Base-by-base conservation (phyloP, 495 filamentous ascomycete species). In the Clavariopsis aquatica region DNA sequence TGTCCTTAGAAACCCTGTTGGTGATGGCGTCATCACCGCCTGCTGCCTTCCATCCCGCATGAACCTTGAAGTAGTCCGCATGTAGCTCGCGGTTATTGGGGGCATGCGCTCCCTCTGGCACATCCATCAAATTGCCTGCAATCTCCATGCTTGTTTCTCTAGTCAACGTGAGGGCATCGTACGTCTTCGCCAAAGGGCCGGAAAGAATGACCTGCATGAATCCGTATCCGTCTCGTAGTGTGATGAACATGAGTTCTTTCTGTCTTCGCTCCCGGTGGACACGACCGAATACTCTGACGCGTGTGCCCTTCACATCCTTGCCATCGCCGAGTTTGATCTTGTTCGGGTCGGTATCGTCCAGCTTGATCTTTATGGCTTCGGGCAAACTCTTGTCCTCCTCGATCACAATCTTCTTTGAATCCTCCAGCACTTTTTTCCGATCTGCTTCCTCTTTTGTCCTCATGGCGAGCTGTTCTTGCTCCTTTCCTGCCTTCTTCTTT, bases 11-110 rank as follows among this genome's bases (percentile, higher is more conserved):
- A 23, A 96, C 91, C 65, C 87, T 88, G 81, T 90, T 96, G 81
- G 91, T 96, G 74, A 96, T 93, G 59, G 95, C 90, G 60, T 98
- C 94, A 62, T 92, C 88, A 71, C 93, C 94, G 52, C 90, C 89
- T 15, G 91, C 90, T 19, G 92, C 92, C 64, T 85, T 85, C 65
- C 92, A 69, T 17, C 51, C 60, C 12, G 65, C 89, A 63, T 93
- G 84, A 71, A 98, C 84, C 74, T 87, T 85, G 80, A 87, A 98
- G 80, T 90, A 98, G 74, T 99, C 94, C 60, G 90, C 95, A 66
- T 96, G 92, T 49, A 99, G 82, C 76, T 99, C 94, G 54, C 96
- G 90, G 82, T 87, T 79, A 75, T 91, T 87, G 49, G 91, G 91
- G 4, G 95, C 95, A 53, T 87, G 84, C 65, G 88, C 84, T 65